A percentile compares a stretch with the other conserved stretches of the same genome.
Conservation (phyloP, 306 rosid species). For the Gillenia trifoliata region DNA sequence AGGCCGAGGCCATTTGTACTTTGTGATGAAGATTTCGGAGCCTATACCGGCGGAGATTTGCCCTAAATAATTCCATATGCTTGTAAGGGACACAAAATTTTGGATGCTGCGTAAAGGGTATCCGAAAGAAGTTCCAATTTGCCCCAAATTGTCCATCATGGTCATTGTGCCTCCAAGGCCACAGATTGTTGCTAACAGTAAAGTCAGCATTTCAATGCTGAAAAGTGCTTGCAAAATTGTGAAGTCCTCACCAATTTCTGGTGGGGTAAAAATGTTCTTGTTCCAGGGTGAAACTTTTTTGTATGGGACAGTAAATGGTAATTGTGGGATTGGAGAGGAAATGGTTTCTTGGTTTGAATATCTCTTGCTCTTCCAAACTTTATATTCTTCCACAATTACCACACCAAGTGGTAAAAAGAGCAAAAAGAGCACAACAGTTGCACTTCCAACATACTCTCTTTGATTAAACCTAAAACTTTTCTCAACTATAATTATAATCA, state of each 20-base stretch:
- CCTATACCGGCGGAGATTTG: not conserved
- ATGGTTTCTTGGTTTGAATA: not conserved
- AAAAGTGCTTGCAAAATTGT: slow-evolving; percentile 22
- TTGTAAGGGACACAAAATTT: slow-evolving; percentile 20
- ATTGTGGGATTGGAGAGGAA: not conserved
- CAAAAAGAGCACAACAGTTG: slow-evolving; percentile 38
- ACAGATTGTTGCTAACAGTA: slow-evolving; percentile 10
- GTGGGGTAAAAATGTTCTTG: slow-evolving; percentile 11
- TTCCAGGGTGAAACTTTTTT: slow-evolving; percentile 4
- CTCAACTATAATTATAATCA: slow-evolving; percentile 48
- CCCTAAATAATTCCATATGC: slow-evolving; percentile 24
- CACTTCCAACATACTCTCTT: slow-evolving; percentile 43
- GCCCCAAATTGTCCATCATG: slow-evolving; percentile 29
- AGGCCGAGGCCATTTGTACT: slow-evolving; percentile 25
- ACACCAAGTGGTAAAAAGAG: slow-evolving; percentile 54
- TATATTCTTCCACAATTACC: slow-evolving; percentile 41
- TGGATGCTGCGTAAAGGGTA: slow-evolving; percentile 12
- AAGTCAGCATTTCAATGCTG: slow-evolving; percentile 17
- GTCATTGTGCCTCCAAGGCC: slow-evolving; percentile 23
- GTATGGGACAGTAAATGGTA: not conserved
- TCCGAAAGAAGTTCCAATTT: slow-evolving; percentile 27
- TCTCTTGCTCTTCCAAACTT: slow-evolving; percentile 16
- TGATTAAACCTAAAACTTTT: slow-evolving; percentile 28
- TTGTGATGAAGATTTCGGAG: slow-evolving; percentile 14
- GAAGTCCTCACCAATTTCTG: slow-evolving; percentile 23